Conservation (phyloP, 2,329 filamentous ascomycete species). For the Pseudomassariella vexata region DNA sequence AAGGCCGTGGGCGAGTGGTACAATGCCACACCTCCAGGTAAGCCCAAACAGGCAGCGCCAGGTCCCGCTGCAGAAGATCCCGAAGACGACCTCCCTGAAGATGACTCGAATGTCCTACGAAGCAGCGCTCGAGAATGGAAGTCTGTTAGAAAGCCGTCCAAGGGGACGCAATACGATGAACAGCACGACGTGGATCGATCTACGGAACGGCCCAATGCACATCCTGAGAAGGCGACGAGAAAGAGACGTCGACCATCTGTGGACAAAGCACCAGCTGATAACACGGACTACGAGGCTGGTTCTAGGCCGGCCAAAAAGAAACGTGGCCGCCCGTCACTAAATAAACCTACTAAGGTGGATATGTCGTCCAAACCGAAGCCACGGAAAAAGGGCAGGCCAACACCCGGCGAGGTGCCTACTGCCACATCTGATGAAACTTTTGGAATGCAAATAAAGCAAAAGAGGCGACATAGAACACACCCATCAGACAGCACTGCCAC, state of each 20-base stretch:
- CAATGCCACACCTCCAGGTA: conserved; percentile 1
- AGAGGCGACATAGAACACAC: no score
- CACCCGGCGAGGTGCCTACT: no score
- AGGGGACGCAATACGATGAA: neutral
- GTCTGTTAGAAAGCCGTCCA: conserved; percentile 5
- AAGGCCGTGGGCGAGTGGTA: conserved; percentile 1
- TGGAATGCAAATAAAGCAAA: no score
- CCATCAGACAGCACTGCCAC: no score
- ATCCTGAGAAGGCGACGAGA: conserved; percentile 5
- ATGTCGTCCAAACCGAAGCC: no score
- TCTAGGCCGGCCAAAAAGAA: conserved; percentile 3
- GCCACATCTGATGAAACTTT: no score
- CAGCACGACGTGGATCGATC: no score
- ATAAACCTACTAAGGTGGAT: conserved; percentile 8
- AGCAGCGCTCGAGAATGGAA: conserved; percentile 16
- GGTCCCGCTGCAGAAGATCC: neutral
- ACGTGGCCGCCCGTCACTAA: conserved; percentile 9
- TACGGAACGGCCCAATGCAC: no score
- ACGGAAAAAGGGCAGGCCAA: no score
- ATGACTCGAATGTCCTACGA: conserved; percentile 17
- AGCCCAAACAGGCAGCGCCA: neutral
- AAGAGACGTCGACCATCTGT: conserved; percentile 2
- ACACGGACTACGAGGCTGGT: no score
- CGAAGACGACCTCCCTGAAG: conserved; percentile 7
- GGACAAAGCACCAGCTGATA: neutral